Conservation (phyloP, 2,329 filamentous ascomycete genomes). For the Botrytis galanthina region DNA sequence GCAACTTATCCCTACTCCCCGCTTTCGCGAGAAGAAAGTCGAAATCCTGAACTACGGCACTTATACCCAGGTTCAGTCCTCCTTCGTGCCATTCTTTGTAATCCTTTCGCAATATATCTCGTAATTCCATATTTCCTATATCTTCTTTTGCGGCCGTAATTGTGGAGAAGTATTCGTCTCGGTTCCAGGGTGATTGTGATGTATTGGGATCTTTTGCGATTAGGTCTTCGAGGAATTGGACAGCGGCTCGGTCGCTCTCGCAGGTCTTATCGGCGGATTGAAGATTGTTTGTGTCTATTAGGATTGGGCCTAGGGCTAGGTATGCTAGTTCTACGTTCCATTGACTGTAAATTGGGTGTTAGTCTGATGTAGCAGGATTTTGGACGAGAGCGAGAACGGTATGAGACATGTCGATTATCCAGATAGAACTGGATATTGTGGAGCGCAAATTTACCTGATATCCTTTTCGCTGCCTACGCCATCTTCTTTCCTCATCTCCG, state of each 20-base stretch:
- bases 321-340: conserved; percentile 60
- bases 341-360: conserved; percentile 1
- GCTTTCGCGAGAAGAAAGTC: conserved; percentile 58
- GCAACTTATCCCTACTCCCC: conserved; percentile 45
- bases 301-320: conserved; percentile 66
- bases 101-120: conserved; percentile 74
- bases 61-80: conserved; percentile 60
- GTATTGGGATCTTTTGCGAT: conserved; percentile 20
- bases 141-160: conserved; percentile 66
- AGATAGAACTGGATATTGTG: not conserved
- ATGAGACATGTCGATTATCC: not conserved
- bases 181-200: conserved; percentile 46
- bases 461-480: conserved; percentile 14
- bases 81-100: conserved; percentile 75
- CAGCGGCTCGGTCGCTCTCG: conserved; percentile 56
- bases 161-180: conserved; percentile 55
- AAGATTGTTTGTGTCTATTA: conserved; percentile 72
- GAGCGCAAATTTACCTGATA: not conserved
- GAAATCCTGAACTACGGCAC: conserved; percentile 62
- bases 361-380: not conserved
- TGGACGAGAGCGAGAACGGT: not conserved
- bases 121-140: conserved; percentile 57
- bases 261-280: conserved; percentile 63
- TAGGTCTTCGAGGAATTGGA: conserved; percentile 56
- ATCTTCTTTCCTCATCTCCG: conserved; percentile 46